These are phyloP conservation scores for Gossypium australe DNA, from an alignment of 345 rosid species.

Conservation along the genomic window DNA sequence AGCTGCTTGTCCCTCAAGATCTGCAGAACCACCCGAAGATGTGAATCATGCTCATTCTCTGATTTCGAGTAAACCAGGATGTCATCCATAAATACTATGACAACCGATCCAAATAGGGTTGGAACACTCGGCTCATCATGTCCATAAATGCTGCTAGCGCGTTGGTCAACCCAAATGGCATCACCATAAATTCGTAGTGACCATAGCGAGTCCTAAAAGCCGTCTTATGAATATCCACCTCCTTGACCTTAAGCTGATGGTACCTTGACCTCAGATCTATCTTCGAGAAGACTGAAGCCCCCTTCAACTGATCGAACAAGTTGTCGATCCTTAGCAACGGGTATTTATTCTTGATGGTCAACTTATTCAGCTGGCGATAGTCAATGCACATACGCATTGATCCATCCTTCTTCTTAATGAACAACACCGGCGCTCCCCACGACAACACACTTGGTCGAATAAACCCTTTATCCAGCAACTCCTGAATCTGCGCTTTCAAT, in stretches of 20 bases:
- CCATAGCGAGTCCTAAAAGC: too few species aligned
- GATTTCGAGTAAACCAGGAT: fast-evolving
- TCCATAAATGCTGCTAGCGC: too few species aligned
- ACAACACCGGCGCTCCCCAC: fast-evolving
- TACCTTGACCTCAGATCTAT: fast-evolving
- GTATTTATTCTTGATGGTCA: too few species aligned
- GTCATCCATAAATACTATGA: too few species aligned
- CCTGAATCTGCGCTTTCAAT: fast-evolving
- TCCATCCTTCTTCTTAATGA: too few species aligned
- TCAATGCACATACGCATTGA: fast-evolving
- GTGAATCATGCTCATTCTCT: too few species aligned
- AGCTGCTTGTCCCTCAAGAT: fast-evolving
- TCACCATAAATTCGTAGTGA: fast-evolving
- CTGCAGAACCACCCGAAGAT: too few species aligned
- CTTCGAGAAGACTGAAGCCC: too few species aligned
- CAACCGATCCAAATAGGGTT: too few species aligned
- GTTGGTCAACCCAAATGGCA: too few species aligned
- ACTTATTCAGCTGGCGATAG: fast-evolving
- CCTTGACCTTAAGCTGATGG: too few species aligned
- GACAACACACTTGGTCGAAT: fast-evolving
- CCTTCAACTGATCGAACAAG: fast-evolving
- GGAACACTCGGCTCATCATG: too few species aligned
- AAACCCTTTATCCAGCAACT: fast-evolving
- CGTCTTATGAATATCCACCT: fast-evolving
- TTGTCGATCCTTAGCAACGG: fast-evolving